Evolutionary conservation across 1,284 basidiomycete genomes (phyloP), one percentile per base, ranked within the genome.

Genomic region (Butyriboletus appendiculatus): DNA sequence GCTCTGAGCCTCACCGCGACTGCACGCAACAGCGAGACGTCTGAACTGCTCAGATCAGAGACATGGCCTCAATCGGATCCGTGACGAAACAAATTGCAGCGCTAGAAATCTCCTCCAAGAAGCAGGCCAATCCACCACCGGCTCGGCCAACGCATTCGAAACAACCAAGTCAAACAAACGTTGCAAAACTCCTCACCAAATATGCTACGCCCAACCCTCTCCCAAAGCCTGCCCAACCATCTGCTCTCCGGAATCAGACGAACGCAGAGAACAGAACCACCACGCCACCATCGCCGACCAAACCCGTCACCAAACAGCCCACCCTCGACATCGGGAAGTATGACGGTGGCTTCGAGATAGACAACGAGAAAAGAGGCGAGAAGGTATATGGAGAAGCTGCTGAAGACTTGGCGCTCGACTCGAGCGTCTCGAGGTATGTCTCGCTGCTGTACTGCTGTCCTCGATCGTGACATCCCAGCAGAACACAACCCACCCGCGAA

Each of bases 291-390:
- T 38, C 56, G 33, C 40, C 58, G 46, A 48, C 61, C n/a, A 62
- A 68, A 53, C 32, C 60, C 34, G 37, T 47, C 14, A 7, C 57
- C 6, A 70, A 72, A 52, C 57, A 53, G 18, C 45, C 58, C 44
- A 52, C 66, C n/a, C 60, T 90, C 44, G 91, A 92, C 63, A 90
- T 94, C 45, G 94, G 93, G 32, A 79, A 75, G 49, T 95, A 95
- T 68, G 94, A 96, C 59, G 93, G 92, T 12, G 93, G 92, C 2
- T 80, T 94, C 39, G 93, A 95, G 72, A 73, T 81, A 33, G 94
- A 95, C 56, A 82, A 87, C 53, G 85, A 86, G 67, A 84, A 81
- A 62, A 75, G 82, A 67, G 84, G 80, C 46, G 79, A 79, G 60
- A 73, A 73, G 38, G 81, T 91, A 2, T 81, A 78, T 33, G 88